Conservation (phyloP, 116 monocot species). For the Dioscorea cayenensis region DNA sequence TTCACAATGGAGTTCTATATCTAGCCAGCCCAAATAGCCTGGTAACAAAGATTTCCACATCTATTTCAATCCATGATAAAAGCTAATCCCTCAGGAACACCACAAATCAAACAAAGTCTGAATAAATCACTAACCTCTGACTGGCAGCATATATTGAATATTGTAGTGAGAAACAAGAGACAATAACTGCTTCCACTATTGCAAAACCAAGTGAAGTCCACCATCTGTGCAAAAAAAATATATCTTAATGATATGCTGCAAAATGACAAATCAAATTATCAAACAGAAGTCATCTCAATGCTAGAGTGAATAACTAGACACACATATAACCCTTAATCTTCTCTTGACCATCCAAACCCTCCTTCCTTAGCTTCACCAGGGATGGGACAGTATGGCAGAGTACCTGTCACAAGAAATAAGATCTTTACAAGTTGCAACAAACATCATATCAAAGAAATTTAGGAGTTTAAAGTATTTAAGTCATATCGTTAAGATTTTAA, state of each 20-base stretch:
- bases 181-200: slow-evolving; percentile 64
- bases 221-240: slow-evolving; percentile 53
- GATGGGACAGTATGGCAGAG: slow-evolving; percentile 91
- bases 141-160: slow-evolving; percentile 91
- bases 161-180: slow-evolving; percentile 81
- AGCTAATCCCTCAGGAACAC: no score
- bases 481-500: no score
- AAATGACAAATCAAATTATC: neutral
- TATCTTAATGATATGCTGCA: neutral
- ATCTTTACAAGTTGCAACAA: neutral
- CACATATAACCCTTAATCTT: slow-evolving; percentile 99
- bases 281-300: slow-evolving; percentile 43
- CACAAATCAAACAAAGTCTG: no score
- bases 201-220: slow-evolving; percentile 91
- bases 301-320: slow-evolving; percentile 64
- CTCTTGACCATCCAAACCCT: slow-evolving; percentile 98
- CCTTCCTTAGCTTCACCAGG: slow-evolving; percentile 85
- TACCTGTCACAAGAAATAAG: slow-evolving; percentile 38
- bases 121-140: slow-evolving; percentile 35
- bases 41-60: no score
- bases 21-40: no score
- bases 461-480: no score
- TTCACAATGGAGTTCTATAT: no score
- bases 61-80: no score
- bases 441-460: no score